phyloP scores from a whole-genome alignment of 202 grass and related monocot species.

The Schoenoplectus triqueter region DNA sequence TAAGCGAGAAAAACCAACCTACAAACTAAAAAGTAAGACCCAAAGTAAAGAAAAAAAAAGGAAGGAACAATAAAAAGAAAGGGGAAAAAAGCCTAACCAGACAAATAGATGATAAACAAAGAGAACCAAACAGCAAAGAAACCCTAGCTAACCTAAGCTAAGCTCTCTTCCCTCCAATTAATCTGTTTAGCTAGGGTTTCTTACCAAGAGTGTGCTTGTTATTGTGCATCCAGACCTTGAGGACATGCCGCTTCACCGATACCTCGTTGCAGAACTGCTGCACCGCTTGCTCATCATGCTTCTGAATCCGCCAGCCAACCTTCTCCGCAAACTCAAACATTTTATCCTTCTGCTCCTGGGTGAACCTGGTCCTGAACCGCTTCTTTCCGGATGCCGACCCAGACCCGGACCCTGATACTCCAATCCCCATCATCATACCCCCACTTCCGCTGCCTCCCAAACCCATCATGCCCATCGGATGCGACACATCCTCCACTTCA shows the following conservation, averaged over 20 bases:
- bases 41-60: slow-evolving; percentile 40
- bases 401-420: slow-evolving; percentile 46
- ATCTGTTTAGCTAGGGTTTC: slow-evolving; percentile 61
- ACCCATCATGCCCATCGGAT: slow-evolving; percentile 57
- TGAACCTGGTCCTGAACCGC: slow-evolving; percentile 90
- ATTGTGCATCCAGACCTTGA: slow-evolving; percentile 99
- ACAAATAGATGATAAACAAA: slow-evolving; percentile 48
- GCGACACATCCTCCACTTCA: slow-evolving; percentile 61
- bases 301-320: slow-evolving; percentile 95
- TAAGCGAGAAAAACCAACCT: slow-evolving; percentile 24
- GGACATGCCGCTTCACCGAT: slow-evolving; percentile 81
- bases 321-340: slow-evolving; percentile 89
- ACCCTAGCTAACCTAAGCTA: slow-evolving; percentile 36
- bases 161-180: slow-evolving; percentile 16
- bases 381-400: slow-evolving; percentile 70
- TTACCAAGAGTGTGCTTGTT: slow-evolving; percentile 99
- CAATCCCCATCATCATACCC: slow-evolving; percentile 55
- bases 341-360: slow-evolving; percentile 93
- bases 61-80: slow-evolving; percentile 9
- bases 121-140: slow-evolving; percentile 40
- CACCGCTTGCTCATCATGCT: slow-evolving; percentile 93
- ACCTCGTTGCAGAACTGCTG: slow-evolving; percentile 95
- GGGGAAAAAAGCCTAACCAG: slow-evolving; percentile 47
- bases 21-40: slow-evolving; percentile 45
- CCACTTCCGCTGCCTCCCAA: slow-evolving; percentile 44